These are phyloP conservation scores for Yamadazyma kitorensis DNA, from an alignment of 805 yeast genomes.

Conservation along the genomic window DNA sequence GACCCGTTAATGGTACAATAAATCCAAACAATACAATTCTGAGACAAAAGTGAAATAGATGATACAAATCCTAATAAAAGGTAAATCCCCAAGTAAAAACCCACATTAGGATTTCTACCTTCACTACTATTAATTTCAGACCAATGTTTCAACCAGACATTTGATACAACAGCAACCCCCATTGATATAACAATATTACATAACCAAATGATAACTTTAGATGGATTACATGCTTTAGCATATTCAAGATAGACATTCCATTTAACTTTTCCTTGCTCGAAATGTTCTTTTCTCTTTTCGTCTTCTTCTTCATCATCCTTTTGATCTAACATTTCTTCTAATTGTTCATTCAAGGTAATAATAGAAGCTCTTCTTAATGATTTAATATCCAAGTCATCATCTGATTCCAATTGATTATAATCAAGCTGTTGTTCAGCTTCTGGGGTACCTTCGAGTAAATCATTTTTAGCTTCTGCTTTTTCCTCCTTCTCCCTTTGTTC, in stretches of 20 bases:
- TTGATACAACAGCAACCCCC: constrained; percentile 62
- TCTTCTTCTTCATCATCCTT: constrained; percentile 37
- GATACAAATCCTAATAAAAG: constrained; percentile 69
- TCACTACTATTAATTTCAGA: constrained; percentile 76
- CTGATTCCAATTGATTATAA: constrained; percentile 32
- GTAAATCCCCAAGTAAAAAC: constrained; percentile 71
- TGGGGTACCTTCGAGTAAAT: constrained; percentile 13
- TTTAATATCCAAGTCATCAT: constrained; percentile 26
- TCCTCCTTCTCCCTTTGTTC: constrained; percentile 12
- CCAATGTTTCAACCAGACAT: constrained; percentile 97
- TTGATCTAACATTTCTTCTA: constrained; percentile 31
- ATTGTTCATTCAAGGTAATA: constrained; percentile 38
- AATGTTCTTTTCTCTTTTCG: constrained; percentile 62
- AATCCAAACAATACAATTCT: constrained; percentile 71
- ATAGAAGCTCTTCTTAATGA: constrained; percentile 63
- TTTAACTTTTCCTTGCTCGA: constrained; percentile 91
- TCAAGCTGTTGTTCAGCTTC: constrained; percentile 15
- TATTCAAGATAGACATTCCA: constrained; percentile 82
- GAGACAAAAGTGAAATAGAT: constrained; percentile 58
- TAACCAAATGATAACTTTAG: constrained; percentile 58
- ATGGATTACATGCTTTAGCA: constrained; percentile 81
- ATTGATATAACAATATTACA: constrained; percentile 55
- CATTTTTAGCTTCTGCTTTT: constrained; percentile 19
- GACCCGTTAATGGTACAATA: constrained; percentile 85
- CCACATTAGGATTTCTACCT: constrained; percentile 73